Conservation (phyloP, 257 asterid species). For the Solanum bukasovii region DNA sequence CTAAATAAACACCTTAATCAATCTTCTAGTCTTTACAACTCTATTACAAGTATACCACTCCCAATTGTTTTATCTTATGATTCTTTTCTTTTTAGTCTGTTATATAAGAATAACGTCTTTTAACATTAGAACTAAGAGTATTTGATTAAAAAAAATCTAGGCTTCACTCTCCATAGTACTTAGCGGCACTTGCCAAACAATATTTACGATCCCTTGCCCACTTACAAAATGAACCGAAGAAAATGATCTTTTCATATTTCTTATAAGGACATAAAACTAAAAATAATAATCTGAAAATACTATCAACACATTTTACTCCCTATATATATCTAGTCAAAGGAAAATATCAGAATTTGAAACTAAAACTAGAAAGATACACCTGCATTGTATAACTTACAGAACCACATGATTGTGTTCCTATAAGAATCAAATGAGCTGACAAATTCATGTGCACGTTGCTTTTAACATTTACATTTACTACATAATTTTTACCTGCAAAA, state of each 20-base stretch:
- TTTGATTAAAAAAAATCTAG: neutral
- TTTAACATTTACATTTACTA: neutral
- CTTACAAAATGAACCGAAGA: neutral
- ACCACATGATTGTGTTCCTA: neutral
- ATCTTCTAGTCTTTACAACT: too few species aligned
- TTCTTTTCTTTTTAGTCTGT: neutral
- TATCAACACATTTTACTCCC: neutral
- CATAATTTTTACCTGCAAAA: neutral
- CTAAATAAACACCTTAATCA: too few species aligned
- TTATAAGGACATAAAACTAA: neutral
- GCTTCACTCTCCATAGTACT: neutral
- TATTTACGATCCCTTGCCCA: neutral
- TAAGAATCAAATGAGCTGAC: neutral
- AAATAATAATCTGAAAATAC: neutral
- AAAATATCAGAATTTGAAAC: neutral
- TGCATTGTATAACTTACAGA: neutral
- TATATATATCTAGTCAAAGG: neutral
- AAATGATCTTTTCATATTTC: neutral
- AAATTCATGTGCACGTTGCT: neutral
- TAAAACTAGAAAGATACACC: neutral
- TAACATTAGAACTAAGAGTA: neutral
- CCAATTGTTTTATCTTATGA: neutral
- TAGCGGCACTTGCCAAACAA: neutral
- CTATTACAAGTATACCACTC: too few species aligned
- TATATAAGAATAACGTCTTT: neutral